phyloP scores from a whole-genome alignment of 805 yeast genomes.

The Teunomyces gatunensis region DNA sequence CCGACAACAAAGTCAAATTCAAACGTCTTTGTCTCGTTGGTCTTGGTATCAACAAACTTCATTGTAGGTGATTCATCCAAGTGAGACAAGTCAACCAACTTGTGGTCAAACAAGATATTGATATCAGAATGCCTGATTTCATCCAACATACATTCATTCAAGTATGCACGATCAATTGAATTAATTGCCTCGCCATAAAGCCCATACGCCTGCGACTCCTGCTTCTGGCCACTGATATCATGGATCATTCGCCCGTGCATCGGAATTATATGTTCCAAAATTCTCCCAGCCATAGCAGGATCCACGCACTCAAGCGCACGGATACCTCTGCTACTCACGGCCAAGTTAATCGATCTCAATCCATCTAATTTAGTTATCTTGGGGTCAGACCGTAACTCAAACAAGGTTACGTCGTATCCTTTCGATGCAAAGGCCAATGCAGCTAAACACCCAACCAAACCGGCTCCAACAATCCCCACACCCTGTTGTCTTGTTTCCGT shows the following conservation, averaged over 20 bases:
- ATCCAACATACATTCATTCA: slow-evolving; percentile 63
- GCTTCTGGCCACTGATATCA: slow-evolving; percentile 52
- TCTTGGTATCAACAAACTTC: slow-evolving; percentile 20
- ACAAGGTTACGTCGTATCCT: slow-evolving; percentile 71
- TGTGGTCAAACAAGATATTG: slow-evolving; percentile 51
- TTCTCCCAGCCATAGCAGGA: slow-evolving; percentile 50
- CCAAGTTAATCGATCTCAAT: slow-evolving; percentile 76
- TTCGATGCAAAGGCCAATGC: slow-evolving; percentile 75
- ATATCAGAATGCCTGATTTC: slow-evolving; percentile 53
- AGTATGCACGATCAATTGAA: slow-evolving; percentile 72
- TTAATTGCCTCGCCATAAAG: slow-evolving; percentile 79
- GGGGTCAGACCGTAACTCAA: slow-evolving; percentile 73
- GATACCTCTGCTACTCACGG: slow-evolving; percentile 84
- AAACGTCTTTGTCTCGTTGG: slow-evolving; percentile 16
- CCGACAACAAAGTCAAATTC: slow-evolving; percentile 68
- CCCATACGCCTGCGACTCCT: slow-evolving; percentile 73
- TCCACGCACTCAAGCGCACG: slow-evolving; percentile 65
- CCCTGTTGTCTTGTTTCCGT: slow-evolving; percentile 11
- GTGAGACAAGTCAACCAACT: slow-evolving; percentile 44
- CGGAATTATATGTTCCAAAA: slow-evolving; percentile 67
- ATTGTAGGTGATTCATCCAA: slow-evolving; percentile 19
- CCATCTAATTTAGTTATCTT: slow-evolving; percentile 34
- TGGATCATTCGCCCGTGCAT: slow-evolving; percentile 93
- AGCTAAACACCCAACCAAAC: slow-evolving; percentile 82
- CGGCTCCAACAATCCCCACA: slow-evolving; percentile 78